A percentile compares a stretch with the other conserved stretches of the same genome.
Evolutionary conservation across 441 rosid species (phyloP).

Genomic region (Pelargonium cotyledonis): DNA sequence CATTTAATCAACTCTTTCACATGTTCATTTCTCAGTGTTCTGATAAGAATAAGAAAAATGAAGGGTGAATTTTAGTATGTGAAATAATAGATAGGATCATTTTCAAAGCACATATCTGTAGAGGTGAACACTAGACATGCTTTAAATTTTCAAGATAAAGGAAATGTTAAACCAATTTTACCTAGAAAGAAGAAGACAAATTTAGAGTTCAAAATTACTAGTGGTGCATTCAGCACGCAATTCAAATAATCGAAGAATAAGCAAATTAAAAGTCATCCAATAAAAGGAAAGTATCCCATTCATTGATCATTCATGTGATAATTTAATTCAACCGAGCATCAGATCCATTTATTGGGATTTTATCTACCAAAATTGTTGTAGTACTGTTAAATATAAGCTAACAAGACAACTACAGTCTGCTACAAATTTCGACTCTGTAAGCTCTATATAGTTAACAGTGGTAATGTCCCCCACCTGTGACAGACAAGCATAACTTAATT

Average conservation of each 20-base stretch:
- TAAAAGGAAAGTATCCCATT: not conserved
- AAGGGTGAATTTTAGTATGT: not conserved
- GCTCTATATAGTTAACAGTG: not conserved
- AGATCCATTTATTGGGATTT: not conserved
- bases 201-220: not conserved
- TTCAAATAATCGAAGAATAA: not conserved
- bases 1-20: not conserved
- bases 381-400: not conserved
- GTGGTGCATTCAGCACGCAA: not conserved
- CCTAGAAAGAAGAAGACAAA: not conserved
- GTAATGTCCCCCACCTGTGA: not conserved
- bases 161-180: not conserved
- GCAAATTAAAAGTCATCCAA: not conserved
- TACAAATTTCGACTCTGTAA: not conserved
- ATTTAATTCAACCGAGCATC: not conserved
- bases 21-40: not conserved
- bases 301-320: not conserved
- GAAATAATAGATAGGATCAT: not conserved
- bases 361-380: not conserved
- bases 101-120: not conserved
- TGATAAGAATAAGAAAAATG: not conserved
- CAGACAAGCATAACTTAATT: not conserved
- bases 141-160: not conserved
- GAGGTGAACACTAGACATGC: not conserved
- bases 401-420: not conserved